Evolutionary conservation across 306 rosid species (phyloP).

Genomic region (Sindora glabra): DNA sequence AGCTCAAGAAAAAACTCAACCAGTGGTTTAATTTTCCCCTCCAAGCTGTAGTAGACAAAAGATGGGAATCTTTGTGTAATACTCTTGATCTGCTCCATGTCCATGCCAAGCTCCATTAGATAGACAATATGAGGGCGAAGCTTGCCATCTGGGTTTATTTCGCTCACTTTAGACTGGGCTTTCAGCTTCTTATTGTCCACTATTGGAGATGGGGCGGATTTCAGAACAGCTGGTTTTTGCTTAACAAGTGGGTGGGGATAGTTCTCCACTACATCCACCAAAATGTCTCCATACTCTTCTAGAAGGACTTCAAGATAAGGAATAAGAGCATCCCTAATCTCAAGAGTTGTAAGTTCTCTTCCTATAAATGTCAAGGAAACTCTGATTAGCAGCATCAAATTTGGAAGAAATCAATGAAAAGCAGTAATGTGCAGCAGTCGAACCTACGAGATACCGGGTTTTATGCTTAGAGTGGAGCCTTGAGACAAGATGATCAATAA

Average conservation of each 20-base stretch:
- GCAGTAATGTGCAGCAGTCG: constrained; percentile 32
- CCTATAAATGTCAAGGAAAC: constrained; percentile 41
- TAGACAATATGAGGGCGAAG: constrained; percentile 73
- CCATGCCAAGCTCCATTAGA: constrained; percentile 79
- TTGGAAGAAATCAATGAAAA: neutral
- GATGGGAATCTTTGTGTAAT: constrained; percentile 57
- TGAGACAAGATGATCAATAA: constrained; percentile 67
- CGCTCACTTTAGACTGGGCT: constrained; percentile 63
- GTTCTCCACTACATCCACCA: constrained; percentile 56
- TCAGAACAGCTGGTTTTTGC: constrained; percentile 30
- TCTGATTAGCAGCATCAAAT: constrained; percentile 13
- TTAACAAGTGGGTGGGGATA: constrained; percentile 61
- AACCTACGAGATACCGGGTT: constrained; percentile 93
- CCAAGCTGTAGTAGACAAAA: constrained; percentile 80
- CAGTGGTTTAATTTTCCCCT: constrained; percentile 82
- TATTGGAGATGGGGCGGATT: constrained; percentile 25
- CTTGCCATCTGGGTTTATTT: constrained; percentile 47
- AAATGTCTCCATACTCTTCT: constrained; percentile 48
- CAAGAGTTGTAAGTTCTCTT: constrained; percentile 86
- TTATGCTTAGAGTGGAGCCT: constrained; percentile 77
- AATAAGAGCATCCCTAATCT: constrained; percentile 76
- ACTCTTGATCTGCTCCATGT: constrained; percentile 62
- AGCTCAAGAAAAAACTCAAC: constrained; percentile 89
- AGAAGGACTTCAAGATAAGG: constrained; percentile 72
- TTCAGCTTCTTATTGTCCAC: constrained; percentile 46